Base-by-base conservation (phyloP, 352 stramenopile species). In the Phytophthora ohioensis region DNA sequence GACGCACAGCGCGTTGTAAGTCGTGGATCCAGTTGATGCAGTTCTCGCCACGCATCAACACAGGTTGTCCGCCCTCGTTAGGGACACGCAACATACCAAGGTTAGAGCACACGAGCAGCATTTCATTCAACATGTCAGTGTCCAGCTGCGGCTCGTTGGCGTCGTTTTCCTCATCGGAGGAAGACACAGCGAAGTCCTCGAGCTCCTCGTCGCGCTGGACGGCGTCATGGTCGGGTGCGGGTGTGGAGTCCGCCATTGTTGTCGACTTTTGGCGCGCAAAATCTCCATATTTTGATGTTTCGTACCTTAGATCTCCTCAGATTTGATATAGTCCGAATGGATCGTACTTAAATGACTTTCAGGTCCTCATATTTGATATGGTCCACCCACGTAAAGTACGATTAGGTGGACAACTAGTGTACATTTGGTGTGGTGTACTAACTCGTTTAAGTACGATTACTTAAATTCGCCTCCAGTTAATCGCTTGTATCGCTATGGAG, bases 101-200 rank as follows among this genome's bases (percentile, higher is more conserved):
- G 68, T 96, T 96, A 36, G 89, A 96, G 78, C 89, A 96, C 64
- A 96, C 89, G 13, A 96, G 87, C 73, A 96, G 69, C 63, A 96
- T 73, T 62, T 96, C 87, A 68, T 96, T 93, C 81, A 92, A 87
- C 87, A 96, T 94, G 57, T 78, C 85, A n/a, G 62, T 57, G 72
- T 94, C 87, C 34, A 96, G 80, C 64, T 76, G 70, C 11, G 64
- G 71, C 5, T 74, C 74, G n/a, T 53, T 57, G 1, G 38, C 75
- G 27, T 57, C 68, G 12, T 56, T 59, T 2, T 82, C 85, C 4
- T 89, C 76, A 34, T 85, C 82, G 1, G 78, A 76, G 0, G 84
- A 79, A 3, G 82, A 88, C 41, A 84, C 41, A 4, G 61, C 77
- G 35, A 94, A 91, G 62, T 93, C 84, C 47, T 91, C 77, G 13